Evolutionary conservation across 345 rosid species (phyloP).

Genomic region (Populus tremula): DNA sequence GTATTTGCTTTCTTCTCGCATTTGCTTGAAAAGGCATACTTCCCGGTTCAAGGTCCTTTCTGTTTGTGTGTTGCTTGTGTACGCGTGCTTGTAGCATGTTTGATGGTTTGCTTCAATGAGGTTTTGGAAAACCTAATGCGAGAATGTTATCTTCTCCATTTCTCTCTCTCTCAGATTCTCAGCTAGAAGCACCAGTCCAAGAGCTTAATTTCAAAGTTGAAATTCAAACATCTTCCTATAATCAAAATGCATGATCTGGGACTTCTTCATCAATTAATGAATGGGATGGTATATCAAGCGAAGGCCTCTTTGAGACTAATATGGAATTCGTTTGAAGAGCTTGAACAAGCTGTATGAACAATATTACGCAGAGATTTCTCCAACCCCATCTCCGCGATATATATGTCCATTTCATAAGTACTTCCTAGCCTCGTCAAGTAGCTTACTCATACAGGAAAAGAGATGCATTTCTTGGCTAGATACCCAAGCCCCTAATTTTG

Average conservation of each 20-base stretch:
- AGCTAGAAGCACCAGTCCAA: conserved; percentile 15
- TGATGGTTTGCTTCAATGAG: too few species aligned
- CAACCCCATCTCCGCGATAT: conserved; percentile 25
- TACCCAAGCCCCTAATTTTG: conserved; percentile 33
- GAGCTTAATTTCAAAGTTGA: conserved; percentile 32
- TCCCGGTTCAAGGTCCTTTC: conserved; percentile 26
- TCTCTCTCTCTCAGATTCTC: conserved; percentile 14
- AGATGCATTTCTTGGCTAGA: conserved; percentile 41
- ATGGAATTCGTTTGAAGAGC: conserved; percentile 32
- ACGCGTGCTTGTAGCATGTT: too few species aligned
- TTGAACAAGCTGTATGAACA: conserved; percentile 17
- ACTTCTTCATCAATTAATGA: too few species aligned
- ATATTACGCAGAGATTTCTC: neutral
- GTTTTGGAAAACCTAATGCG: too few species aligned
- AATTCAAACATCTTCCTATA: conserved; percentile 13
- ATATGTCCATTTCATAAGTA: conserved; percentile 45
- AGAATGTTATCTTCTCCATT: too few species aligned
- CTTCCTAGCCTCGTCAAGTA: conserved; percentile 24
- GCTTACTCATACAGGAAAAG: conserved; percentile 26
- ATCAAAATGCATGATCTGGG: too few species aligned
- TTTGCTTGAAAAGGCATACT: conserved; percentile 23
- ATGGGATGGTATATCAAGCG: conserved; percentile 3
- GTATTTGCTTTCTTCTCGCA: conserved; percentile 28
- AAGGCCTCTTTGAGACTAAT: conserved; percentile 35
- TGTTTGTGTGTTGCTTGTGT: too few species aligned